Base-by-base conservation (phyloP, 257 asterid species). In the Verbascum thapsus region DNA sequence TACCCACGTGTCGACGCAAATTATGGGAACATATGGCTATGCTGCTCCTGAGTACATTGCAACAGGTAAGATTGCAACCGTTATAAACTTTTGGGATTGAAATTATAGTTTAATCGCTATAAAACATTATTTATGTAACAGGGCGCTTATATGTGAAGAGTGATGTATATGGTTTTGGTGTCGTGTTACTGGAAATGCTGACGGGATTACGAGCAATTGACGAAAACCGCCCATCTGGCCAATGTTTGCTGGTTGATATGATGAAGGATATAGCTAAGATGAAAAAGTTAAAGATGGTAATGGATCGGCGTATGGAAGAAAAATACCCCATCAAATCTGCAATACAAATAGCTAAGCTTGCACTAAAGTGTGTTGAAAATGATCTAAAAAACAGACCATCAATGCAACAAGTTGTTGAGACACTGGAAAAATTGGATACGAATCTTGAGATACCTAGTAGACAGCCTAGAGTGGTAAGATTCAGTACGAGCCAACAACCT, bases 121-220 rank as follows among this genome's bases (percentile, higher is more conserved):
- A n/a, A n/a, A n/a, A n/a, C n/a, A n/a, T n/a, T n/a, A n/a, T n/a
- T n/a, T 18, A 18, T 16, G 19, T 38, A 13, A 42, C 79, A 77
- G 82, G 82, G 38, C 82, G 66, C 70, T 56, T 73, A 44, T 64
- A 61, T 4, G 57, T 42, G 67, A 69, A 77, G 78, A 77, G 82
- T 47, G 78, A 77, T 7, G 78, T 69, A 4, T 77, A 77, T 17
- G 45, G 76, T 39, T 77, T 72, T 55, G 82, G 82, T 0, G 76
- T 77, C 16, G 69, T 77, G 38, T 43, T 77, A 26, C 26, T 61
- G 30, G 82, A 77, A 56, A 68, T 77, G 74, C 58, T 73, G 26
- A 69, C 79, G 42, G 82, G 82, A 44, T 7, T 41, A 37, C 72
- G 72, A 52, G 76, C 16, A 42, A 0, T 64, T 0, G 82, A 77